Evolutionary conservation across 495 filamentous ascomycete species (phyloP), one percentile per base, ranked within the genome.

Genomic region (Talaromyces liani): DNA sequence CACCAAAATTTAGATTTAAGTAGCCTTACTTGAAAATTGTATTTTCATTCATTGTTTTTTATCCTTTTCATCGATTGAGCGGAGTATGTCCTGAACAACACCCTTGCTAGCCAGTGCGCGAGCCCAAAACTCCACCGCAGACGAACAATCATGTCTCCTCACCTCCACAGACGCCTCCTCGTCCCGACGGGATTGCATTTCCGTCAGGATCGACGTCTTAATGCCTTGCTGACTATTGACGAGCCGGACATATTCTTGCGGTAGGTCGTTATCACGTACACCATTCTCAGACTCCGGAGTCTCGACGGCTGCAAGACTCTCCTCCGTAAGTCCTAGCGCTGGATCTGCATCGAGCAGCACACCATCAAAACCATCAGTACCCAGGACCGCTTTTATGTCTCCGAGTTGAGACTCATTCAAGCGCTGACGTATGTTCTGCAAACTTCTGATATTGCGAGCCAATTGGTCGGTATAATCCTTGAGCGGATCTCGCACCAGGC

Each of bases 401-500:
- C 18, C 54, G 4, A 33, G 7, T n/a, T 27, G 67, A 63, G 36
- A 71, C 12, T 2, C 39, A 29, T 61, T 66, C 14, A 86, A 68
- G 16, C 71, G 74, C 27, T 64, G 59, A 36, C 76, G 69, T 14
- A 83, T 53, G 14, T 68, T 63, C 22, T 75, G 68, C 53, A 84
- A 65, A 24, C 67, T 63, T 55, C 72, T 76, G 20, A 86, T 72
- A 61, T 83, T 86, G 36, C 69, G 36, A 6, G 79, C 77, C n/a
- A 87, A 66, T 51, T 75, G 65, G 12, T 70, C 61, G 27, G 77
- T 65, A 12, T 80, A 74, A 29, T 68, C 71, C 14, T 70, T 65
- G 2, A 86, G 63, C 6, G 85, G 83, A 68, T 86, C 82, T 51
- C 76, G 78, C 12, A 78, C 79, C 33, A 88, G 66, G 62, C 81